Percentiles rank a stretch among this genome's conserved stretches.
Conservation (phyloP, 208 protist species). For the Leishmania guyanensis region DNA sequence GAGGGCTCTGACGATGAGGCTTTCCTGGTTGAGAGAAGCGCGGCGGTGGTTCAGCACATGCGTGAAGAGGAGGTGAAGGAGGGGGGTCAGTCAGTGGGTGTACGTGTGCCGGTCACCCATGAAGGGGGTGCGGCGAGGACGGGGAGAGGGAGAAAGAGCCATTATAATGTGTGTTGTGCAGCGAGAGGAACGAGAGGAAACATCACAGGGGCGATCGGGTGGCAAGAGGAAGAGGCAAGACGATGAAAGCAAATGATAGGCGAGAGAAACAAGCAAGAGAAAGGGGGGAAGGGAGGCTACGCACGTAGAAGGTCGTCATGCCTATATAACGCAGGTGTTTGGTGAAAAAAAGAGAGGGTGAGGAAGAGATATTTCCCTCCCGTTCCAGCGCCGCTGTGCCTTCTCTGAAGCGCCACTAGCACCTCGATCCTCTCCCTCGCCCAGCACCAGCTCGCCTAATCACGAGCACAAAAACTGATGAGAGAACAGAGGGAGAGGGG, state of each 20-base stretch:
- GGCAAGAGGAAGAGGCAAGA: not conserved
- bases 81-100: not conserved
- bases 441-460: not conserved
- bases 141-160: not conserved
- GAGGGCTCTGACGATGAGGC: not conserved
- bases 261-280: not conserved
- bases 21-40: not conserved
- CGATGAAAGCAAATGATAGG: not conserved
- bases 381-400: not conserved
- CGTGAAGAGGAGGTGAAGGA: not conserved
- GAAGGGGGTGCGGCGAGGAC: not conserved
- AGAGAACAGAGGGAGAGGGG: not conserved
- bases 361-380: not conserved
- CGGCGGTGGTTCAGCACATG: not conserved
- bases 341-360: not conserved
- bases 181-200: not conserved
- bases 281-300: not conserved
- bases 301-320: not conserved
- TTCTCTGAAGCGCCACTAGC: not conserved
- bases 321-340: not conserved
- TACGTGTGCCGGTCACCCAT: not conserved
- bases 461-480: not conserved
- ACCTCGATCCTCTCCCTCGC: not conserved
- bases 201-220: not conserved
- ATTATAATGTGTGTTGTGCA: not conserved